Evolutionary conservation across 129 eudicot species (phyloP), one percentile per base, ranked within the genome.

Genomic region (Kitagawia praeruptora): DNA sequence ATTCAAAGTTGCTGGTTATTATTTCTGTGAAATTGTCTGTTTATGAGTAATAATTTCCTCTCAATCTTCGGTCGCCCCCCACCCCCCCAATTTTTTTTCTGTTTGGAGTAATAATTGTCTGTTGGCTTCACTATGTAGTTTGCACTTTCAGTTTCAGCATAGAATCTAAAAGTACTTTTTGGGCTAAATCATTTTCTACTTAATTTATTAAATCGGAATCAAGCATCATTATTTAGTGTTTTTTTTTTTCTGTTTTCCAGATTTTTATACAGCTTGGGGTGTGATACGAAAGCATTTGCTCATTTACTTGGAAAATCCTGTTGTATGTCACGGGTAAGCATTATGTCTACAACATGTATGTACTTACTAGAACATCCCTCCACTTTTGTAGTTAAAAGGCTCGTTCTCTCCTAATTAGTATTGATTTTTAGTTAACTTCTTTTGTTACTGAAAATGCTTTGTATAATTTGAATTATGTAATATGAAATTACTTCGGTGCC

Each of bases 181-280:
- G 72, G 38, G 23, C 40, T 12, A 40, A 34, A 66, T 64, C 34
- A 8, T 66, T 27, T 67, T 28, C 8, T 9, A 28, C 38, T 15
- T 67, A 27, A 27, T 28, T 27, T 67, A 11, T 66, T 66, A 11
- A 28, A n/a, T 70, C 40, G 5, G 6, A 41, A 51, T 34, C 34
- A 34, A 34, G n/a, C 28, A 21, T 41, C 45, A 38, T 37, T 75
- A 19, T 27, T 25, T 25, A 44, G 12, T n/a, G 14, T 19, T 11
- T 2, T 25, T 70, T 3, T 70, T 31, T 12, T 23, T 28, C 19
- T 28, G 48, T 77, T 25, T 5, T 85, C 64, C 92, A 96, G 99
- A 96, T 87, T 96, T 96, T 78, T 96, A 96, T 86, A 90, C 93
- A 84, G 99, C 99, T 56, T 96, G 99, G 99, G 82, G 79, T 83